Percentiles rank a stretch among this genome's conserved stretches.
These are phyloP conservation scores for Candida pini DNA, from an alignment of 805 yeast species.

Conservation along the genomic window DNA sequence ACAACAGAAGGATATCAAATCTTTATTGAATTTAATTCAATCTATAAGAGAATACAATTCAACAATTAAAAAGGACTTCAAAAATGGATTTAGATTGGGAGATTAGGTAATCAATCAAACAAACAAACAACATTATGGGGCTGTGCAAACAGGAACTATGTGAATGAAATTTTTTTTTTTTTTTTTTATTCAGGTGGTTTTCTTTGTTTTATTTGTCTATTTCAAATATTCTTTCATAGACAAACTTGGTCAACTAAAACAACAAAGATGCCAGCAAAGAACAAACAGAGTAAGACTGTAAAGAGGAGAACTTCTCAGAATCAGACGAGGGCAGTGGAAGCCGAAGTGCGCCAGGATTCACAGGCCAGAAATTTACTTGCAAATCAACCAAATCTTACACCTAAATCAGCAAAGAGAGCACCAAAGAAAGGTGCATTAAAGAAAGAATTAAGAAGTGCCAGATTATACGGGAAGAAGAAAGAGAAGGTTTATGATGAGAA, in stretches of 20 bases:
- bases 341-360: slow-evolving; percentile 62
- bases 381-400: slow-evolving; percentile 52
- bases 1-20: no score
- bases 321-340: slow-evolving; percentile 48
- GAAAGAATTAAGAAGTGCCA: slow-evolving; percentile 58
- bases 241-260: no score
- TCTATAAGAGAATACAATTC: slow-evolving; percentile 4
- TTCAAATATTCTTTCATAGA: no score
- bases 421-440: slow-evolving; percentile 49
- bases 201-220: no score
- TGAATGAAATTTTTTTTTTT: no score
- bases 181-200: no score
- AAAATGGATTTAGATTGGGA: slow-evolving; percentile 4
- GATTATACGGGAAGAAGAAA: slow-evolving; percentile 62
- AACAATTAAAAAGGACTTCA: slow-evolving; percentile 6
- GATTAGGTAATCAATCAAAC: no score
- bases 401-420: slow-evolving; percentile 47
- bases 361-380: slow-evolving; percentile 65
- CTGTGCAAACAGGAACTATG: no score
- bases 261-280: slow-evolving; percentile 24
- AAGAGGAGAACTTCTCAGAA: slow-evolving; percentile 51
- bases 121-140: no score
- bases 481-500: slow-evolving; percentile 63
- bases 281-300: slow-evolving; percentile 48
- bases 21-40: no score